Conservation (phyloP, 441 rosid species). For the Erysimum pusillum region DNA sequence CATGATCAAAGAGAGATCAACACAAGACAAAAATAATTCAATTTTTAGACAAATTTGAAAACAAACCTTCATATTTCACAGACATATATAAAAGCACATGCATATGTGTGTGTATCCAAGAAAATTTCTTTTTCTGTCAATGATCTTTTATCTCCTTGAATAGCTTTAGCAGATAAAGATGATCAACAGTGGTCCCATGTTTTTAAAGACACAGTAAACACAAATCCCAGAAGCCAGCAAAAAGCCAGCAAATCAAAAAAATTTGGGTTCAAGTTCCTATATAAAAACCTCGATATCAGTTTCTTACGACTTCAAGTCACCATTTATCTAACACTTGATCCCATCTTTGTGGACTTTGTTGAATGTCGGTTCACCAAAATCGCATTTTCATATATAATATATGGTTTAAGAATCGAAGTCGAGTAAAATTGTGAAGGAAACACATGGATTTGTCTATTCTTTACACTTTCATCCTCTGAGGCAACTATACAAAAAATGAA, state of each 20-base stretch:
- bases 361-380: slow-evolving; percentile 26
- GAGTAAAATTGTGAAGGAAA: slow-evolving; percentile 22
- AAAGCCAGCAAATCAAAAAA: slow-evolving; percentile 26
- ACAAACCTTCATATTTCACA: slow-evolving; percentile 47
- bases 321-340: slow-evolving; percentile 41
- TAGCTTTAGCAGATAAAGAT: slow-evolving; percentile 38
- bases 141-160: slow-evolving; percentile 29
- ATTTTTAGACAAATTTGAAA: slow-evolving; percentile 19
- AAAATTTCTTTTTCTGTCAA: slow-evolving; percentile 46
- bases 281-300: slow-evolving; percentile 36
- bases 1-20: no score
- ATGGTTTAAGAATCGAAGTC: slow-evolving; percentile 24
- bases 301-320: slow-evolving; percentile 50
- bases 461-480: slow-evolving; percentile 27
- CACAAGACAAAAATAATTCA: background rate
- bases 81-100: slow-evolving; percentile 11
- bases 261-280: slow-evolving; percentile 44
- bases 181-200: slow-evolving; percentile 46
- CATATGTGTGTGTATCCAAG: slow-evolving; percentile 36
- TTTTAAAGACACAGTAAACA: slow-evolving; percentile 41
- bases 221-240: slow-evolving; percentile 14
- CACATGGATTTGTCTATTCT: slow-evolving; percentile 40
- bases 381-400: slow-evolving; percentile 7
- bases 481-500: slow-evolving; percentile 18
- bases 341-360: slow-evolving; percentile 43